These are phyloP conservation scores for Dispira simplex DNA, from an alignment of 192 early-diverging fungal genomes.

Conservation along the genomic window DNA sequence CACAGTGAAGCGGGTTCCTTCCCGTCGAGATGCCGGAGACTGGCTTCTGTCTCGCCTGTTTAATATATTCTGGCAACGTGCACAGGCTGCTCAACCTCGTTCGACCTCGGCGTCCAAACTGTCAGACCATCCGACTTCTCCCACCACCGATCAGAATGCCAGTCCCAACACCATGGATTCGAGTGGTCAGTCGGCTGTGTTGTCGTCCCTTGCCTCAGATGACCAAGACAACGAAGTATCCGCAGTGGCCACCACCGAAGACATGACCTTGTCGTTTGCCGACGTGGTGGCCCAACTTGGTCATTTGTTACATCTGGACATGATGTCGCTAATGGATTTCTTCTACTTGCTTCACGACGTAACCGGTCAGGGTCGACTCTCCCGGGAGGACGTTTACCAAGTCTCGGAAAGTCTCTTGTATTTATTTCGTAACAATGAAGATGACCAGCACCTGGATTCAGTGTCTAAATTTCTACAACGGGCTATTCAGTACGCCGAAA, in stretches of 20 bases:
- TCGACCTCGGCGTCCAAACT: background rate
- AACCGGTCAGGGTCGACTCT: constrained; percentile 43
- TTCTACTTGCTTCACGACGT: constrained; percentile 76
- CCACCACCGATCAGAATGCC: background rate
- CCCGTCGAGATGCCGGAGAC: constrained; percentile 7
- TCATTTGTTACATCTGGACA: constrained; percentile 55
- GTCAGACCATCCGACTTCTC: background rate
- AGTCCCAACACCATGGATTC: constrained; percentile 14
- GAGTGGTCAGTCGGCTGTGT: constrained; percentile 26
- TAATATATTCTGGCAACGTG: background rate
- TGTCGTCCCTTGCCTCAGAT: constrained; percentile 25
- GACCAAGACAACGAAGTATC: background rate
- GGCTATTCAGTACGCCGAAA: constrained; percentile 38
- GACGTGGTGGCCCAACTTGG: constrained; percentile 66
- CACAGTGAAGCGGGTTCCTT: background rate
- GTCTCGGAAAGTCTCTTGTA: constrained; percentile 78
- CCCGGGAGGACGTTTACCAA: constrained; percentile 63
- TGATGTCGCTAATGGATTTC: constrained; percentile 57
- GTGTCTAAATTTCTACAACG: constrained; percentile 44
- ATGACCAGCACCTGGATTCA: constrained; percentile 36
- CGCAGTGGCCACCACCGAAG: constrained; percentile 13
- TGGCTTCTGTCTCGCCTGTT: constrained; percentile 10
- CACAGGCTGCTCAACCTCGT: background rate
- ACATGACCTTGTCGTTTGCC: constrained; percentile 46
- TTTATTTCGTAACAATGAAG: constrained; percentile 39